Evolutionary conservation across 305 asterid species (phyloP).

Genomic region (Solanum aculeatissimum): DNA sequence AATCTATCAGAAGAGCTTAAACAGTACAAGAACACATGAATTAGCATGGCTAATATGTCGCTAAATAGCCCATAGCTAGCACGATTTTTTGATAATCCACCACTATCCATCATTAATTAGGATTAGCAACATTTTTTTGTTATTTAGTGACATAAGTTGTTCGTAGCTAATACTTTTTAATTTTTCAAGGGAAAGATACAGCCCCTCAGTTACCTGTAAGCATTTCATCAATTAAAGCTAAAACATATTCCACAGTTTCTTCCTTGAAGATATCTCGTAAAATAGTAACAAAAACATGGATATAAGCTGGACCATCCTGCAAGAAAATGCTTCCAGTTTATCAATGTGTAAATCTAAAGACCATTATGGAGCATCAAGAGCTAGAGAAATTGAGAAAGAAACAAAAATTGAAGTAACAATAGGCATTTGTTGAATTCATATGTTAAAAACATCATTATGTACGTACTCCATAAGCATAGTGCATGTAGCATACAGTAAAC

Average conservation of each 20-base stretch:
- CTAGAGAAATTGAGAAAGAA: not conserved
- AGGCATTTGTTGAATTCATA: not conserved
- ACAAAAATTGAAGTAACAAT: not conserved
- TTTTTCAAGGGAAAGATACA: not conserved
- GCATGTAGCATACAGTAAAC: not conserved
- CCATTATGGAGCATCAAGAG: not conserved
- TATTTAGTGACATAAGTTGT: not conserved
- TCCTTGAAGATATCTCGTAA: conserved; percentile 78
- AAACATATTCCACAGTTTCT: conserved; percentile 81
- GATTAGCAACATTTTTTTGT: not conserved
- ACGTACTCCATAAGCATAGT: not conserved
- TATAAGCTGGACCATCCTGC: conserved; percentile 89
- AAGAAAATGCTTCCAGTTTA: conserved; percentile 3
- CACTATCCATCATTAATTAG: not conserved
- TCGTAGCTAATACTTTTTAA: not conserved
- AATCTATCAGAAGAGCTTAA: not conserved
- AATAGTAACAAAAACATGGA: conserved; percentile 68
- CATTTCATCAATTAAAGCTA: conserved; percentile 82
- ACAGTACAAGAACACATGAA: not conserved
- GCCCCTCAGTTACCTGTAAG: conserved; percentile 47
- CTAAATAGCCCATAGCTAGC: not conserved
- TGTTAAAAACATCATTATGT: not conserved
- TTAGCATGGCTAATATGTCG: not conserved
- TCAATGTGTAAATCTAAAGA: not conserved
- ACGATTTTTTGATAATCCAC: not conserved